Conservation (phyloP, 805 yeast species). For the Maudiozyma saulgeensis region DNA sequence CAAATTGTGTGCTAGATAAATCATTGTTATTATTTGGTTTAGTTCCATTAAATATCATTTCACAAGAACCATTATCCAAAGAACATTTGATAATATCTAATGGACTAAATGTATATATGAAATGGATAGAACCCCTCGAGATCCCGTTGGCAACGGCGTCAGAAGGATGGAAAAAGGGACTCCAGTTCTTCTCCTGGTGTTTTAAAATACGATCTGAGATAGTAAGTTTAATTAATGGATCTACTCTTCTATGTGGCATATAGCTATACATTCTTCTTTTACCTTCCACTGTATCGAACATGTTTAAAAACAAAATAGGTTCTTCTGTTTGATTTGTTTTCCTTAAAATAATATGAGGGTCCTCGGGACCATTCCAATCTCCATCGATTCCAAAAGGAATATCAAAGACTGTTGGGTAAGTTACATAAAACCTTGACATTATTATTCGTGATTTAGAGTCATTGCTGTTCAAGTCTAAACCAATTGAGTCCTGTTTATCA, state of each 20-base stretch:
- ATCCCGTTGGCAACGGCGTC: background rate
- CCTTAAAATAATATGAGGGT: conserved; percentile 5
- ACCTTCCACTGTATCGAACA: background rate
- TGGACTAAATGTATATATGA: conserved; percentile 15
- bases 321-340: conserved; percentile 2
- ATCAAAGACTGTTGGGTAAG: conserved; percentile 5
- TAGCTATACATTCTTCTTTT: conserved; percentile 3
- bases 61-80: conserved; percentile 14
- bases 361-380: conserved; percentile 7
- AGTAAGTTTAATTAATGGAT: conserved; percentile 2
- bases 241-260: conserved; percentile 7
- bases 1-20: conserved; percentile 5
- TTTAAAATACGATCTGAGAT: background rate
- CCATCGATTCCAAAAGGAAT: conserved; percentile 1
- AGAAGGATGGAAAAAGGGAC: conserved; percentile 8
- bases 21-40: conserved; percentile 4
- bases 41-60: conserved; percentile 9
- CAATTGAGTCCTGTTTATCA: too few relatives aligned
- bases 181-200: conserved; percentile 8
- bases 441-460: background rate
- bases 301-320: conserved; percentile 7
- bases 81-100: conserved; percentile 16
- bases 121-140: conserved; percentile 14
- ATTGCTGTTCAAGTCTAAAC: too few relatives aligned
- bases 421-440: conserved; percentile 1